Percentiles rank a stretch among this genome's conserved stretches.
Conservation (phyloP, 2,329 filamentous ascomycete genomes). For the Diplodia mutila region DNA sequence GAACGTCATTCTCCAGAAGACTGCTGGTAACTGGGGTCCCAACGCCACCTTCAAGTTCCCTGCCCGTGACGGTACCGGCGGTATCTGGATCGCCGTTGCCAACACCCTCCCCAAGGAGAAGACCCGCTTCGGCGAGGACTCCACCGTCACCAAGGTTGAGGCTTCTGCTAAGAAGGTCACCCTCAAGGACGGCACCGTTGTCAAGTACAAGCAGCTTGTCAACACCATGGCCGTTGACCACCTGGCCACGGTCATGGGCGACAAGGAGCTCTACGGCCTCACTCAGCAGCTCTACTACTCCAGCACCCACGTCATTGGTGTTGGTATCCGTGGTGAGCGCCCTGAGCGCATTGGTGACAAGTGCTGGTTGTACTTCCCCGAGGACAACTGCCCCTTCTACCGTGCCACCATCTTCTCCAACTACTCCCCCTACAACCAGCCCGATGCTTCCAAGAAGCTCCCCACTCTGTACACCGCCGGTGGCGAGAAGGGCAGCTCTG, state of each 20-base stretch:
- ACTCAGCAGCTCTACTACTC: conserved; percentile 96
- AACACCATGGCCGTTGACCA: conserved; percentile 96
- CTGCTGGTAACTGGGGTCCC: conserved; percentile 95
- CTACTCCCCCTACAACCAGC: conserved; percentile 99
- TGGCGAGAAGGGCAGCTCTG: conserved; percentile 74
- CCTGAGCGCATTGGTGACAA: conserved; percentile 98
- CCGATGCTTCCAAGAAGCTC: conserved; percentile 78
- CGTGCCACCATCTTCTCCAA: conserved; percentile 99
- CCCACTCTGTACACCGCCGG: conserved; percentile 84
- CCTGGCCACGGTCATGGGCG: conserved; percentile 83
- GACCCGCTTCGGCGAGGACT: conserved; percentile 83
- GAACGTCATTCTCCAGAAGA: conserved; percentile 96
- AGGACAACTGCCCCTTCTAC: conserved; percentile 99
- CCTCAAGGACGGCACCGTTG: conserved; percentile 80
- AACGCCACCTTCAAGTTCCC: conserved; percentile 99
- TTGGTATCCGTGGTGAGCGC: conserved; percentile 87
- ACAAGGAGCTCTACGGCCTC: conserved; percentile 79
- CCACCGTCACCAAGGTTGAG: conserved; percentile 83
- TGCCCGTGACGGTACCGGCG: conserved; percentile 90
- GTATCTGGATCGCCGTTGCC: conserved; percentile 98
- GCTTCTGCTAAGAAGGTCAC: conserved; percentile 81
- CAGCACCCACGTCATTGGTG: conserved; percentile 94
- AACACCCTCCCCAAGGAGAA: conserved; percentile 92
- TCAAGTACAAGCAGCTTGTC: conserved; percentile 90
- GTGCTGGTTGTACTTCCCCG: conserved; percentile 99